Conservation (phyloP, 1,139 yeast genomes). For the Debaryomyces sp. region DNA sequence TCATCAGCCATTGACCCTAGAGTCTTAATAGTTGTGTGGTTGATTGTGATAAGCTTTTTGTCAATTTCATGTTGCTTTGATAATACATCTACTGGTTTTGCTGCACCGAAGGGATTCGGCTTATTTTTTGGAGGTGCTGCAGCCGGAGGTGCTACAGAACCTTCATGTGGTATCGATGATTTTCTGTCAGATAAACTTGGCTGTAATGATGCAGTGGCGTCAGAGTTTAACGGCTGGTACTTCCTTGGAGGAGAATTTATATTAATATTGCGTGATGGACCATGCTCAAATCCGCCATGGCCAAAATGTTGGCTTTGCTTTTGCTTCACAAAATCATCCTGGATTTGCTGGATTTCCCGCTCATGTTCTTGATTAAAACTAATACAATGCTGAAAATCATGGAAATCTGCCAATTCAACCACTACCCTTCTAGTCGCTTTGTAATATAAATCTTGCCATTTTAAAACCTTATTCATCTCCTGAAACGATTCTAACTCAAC, state of each 20-base stretch:
- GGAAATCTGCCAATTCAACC: slow-evolving; percentile 50
- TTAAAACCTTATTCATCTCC: slow-evolving; percentile 49
- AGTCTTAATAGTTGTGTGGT: slow-evolving; percentile 61
- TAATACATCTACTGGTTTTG: slow-evolving; percentile 49
- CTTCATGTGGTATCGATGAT: not conserved
- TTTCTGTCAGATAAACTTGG: slow-evolving; percentile 1
- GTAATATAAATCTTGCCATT: slow-evolving; percentile 50
- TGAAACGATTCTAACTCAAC: slow-evolving; percentile 53
- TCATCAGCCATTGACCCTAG: slow-evolving; percentile 33
- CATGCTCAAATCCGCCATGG: slow-evolving; percentile 7
- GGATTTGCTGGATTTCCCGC: slow-evolving; percentile 31
- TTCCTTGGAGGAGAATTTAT: slow-evolving; percentile 11
- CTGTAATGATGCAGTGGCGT: not conserved
- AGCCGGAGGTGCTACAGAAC: not conserved
- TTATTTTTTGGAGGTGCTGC: slow-evolving; percentile 24
- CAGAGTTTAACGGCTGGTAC: not conserved
- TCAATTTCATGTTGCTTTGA: slow-evolving; percentile 46
- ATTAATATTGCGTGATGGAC: slow-evolving; percentile 6
- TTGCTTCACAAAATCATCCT: slow-evolving; percentile 32
- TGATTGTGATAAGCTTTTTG: slow-evolving; percentile 49
- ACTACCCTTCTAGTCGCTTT: slow-evolving; percentile 42
- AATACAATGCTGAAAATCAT: slow-evolving; percentile 50
- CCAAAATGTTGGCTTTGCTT: slow-evolving; percentile 21
- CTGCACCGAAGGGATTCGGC: slow-evolving; percentile 49
- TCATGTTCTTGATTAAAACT: slow-evolving; percentile 41